phyloP scores from a whole-genome alignment of 1,139 yeast genomes.

The Groenewaldozyma auringiensis region DNA sequence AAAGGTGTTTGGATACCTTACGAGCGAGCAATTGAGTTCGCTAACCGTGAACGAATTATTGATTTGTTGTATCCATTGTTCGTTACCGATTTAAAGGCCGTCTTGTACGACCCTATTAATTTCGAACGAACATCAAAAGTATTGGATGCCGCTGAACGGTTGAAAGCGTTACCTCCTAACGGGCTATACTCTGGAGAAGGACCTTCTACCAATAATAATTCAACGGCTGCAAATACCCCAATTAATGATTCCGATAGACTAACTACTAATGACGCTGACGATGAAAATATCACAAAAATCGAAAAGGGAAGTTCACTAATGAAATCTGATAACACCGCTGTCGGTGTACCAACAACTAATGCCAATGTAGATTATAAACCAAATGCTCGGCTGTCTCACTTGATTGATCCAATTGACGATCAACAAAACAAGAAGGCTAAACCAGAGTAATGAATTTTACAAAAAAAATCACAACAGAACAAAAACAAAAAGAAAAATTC shows the following conservation, averaged over 20 bases:
- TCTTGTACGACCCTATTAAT: slow-evolving; percentile 38
- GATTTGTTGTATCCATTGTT: slow-evolving; percentile 81
- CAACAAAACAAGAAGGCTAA: not conserved
- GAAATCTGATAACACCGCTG: not conserved
- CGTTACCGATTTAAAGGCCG: slow-evolving; percentile 76
- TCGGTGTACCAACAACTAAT: not conserved
- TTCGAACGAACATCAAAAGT: slow-evolving; percentile 29
- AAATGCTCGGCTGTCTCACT: not conserved
- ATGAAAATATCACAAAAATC: not conserved
- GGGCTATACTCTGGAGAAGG: no score
- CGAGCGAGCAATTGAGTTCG: slow-evolving; percentile 86
- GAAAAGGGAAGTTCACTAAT: not conserved
- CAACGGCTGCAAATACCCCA: slow-evolving; percentile 11
- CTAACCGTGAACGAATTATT: slow-evolving; percentile 81
- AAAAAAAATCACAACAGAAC: no score
- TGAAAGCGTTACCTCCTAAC: slow-evolving; percentile 14
- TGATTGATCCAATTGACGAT: not conserved
- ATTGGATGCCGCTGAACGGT: slow-evolving; percentile 26
- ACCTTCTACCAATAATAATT: slow-evolving; percentile 10
- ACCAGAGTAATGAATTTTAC: not conserved
- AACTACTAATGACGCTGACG: not conserved
- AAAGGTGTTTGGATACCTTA: slow-evolving; percentile 99
- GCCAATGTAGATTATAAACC: not conserved
- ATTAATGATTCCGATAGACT: slow-evolving; percentile 4
- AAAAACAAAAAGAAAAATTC: no score